Evolutionary conservation across 495 filamentous ascomycete genomes (phyloP).

Genomic region (Cladorrhinum samala): DNA sequence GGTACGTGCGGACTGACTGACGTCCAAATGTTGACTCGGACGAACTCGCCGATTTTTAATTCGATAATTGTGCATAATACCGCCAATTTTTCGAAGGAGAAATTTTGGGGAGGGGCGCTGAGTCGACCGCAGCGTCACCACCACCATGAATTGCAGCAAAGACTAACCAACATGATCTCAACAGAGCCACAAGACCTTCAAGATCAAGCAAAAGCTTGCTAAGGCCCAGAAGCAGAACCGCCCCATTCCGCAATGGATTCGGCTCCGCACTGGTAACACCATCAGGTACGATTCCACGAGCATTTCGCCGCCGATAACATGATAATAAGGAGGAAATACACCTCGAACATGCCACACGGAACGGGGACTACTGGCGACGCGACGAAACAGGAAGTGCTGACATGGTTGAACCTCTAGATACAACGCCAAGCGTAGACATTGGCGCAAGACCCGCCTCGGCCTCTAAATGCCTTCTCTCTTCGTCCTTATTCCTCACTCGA

Average conservation of each 20-base stretch:
- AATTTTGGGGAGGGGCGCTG: slow-evolving; percentile 4
- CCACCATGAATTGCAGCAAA: neutral
- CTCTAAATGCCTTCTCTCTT: slow-evolving; percentile 58
- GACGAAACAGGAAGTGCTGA: slow-evolving; percentile 4
- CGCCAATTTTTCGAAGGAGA: neutral
- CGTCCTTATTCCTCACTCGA: slow-evolving; percentile 22
- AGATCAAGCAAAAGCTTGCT: slow-evolving; percentile 99
- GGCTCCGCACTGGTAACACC: slow-evolving; percentile 95
- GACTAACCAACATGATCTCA: slow-evolving; percentile 17
- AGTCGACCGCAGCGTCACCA: neutral
- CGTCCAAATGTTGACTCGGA: neutral
- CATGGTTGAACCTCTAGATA: slow-evolving; percentile 56
- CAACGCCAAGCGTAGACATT: slow-evolving; percentile 99
- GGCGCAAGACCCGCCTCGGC: slow-evolving; percentile 99
- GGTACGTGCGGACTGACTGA: slow-evolving; percentile 48
- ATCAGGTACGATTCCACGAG: slow-evolving; percentile 68
- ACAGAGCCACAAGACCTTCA: slow-evolving; percentile 98
- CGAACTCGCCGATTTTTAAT: slow-evolving; percentile 1
- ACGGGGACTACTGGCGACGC: neutral
- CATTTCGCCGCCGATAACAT: neutral
- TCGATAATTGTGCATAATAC: neutral
- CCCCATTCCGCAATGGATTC: slow-evolving; percentile 99
- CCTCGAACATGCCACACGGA: neutral
- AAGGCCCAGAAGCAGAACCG: slow-evolving; percentile 99
- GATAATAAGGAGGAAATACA: neutral